Evolutionary conservation across 257 asterid genomes (phyloP).

Genomic region (Cruciata laevipes): DNA sequence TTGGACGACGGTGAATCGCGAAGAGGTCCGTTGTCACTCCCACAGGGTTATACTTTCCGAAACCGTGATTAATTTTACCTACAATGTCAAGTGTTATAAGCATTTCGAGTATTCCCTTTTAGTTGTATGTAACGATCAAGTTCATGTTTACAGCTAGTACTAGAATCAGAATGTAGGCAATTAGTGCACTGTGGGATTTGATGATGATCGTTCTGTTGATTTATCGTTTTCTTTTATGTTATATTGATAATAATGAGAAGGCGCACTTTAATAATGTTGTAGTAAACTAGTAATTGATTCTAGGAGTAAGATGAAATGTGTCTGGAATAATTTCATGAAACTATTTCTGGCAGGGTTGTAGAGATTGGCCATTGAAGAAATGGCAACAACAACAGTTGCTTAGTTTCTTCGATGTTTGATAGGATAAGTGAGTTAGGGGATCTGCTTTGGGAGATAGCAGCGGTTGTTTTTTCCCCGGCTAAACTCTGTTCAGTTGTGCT

Average conservation of each 20-base stretch:
- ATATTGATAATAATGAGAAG: not conserved
- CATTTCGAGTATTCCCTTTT: not conserved
- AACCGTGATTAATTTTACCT: slow-evolving; percentile 28
- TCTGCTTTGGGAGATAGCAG: slow-evolving; percentile 12
- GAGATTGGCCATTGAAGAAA: slow-evolving; percentile 35
- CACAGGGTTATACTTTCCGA: slow-evolving; percentile 58
- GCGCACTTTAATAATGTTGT: slow-evolving; percentile 1
- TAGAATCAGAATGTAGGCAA: not conserved
- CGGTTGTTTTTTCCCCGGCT: slow-evolving; percentile 21
- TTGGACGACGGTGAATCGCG: slow-evolving; percentile 80
- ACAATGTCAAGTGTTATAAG: not conserved
- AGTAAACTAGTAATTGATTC: slow-evolving; percentile 12
- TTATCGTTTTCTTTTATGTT: not conserved
- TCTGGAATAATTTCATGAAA: slow-evolving; percentile 27
- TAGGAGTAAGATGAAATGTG: not conserved
- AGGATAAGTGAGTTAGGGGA: slow-evolving; percentile 14
- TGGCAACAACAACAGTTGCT: slow-evolving; percentile 16
- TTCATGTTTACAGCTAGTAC: not conserved
- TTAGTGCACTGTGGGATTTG: not conserved
- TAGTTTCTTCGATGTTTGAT: slow-evolving; percentile 19
- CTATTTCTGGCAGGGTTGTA: slow-evolving; percentile 62
- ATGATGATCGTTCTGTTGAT: not conserved
- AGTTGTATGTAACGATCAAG: not conserved
- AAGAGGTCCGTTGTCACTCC: slow-evolving; percentile 95
- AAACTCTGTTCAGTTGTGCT: slow-evolving; percentile 13